Conservation (phyloP, 2,329 filamentous ascomycete genomes). For the Fusarium cyanostomum region DNA sequence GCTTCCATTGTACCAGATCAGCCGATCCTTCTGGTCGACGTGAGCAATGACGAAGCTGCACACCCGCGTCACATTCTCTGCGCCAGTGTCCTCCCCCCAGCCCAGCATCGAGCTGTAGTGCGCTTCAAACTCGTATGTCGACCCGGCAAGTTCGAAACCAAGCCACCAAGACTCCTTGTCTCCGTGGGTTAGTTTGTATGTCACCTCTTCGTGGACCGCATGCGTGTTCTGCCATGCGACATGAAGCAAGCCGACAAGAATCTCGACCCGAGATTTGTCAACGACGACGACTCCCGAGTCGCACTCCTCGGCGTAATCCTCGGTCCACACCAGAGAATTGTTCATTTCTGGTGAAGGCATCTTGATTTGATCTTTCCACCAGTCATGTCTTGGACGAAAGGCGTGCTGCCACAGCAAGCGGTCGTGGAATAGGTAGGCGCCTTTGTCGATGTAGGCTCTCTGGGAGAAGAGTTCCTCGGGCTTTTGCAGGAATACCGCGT, state of each 20-base stretch:
- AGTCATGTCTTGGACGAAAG: constrained; percentile 46
- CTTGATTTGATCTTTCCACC: constrained; percentile 50
- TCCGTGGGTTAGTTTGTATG: constrained; percentile 52
- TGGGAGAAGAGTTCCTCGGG: constrained; percentile 48
- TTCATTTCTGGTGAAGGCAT: constrained; percentile 45
- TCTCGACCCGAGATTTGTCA: constrained; percentile 48
- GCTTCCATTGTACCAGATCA: constrained; percentile 56
- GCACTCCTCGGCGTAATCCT: constrained; percentile 52
- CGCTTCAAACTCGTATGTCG: constrained; percentile 51
- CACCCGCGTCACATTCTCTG: constrained; percentile 26
- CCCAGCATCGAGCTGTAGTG: constrained; percentile 54
- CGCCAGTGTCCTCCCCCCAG: constrained; percentile 31
- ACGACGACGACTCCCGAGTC: constrained; percentile 54
- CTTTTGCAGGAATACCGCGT: constrained; percentile 50
- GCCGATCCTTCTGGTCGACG: constrained; percentile 46
- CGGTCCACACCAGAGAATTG: constrained; percentile 49
- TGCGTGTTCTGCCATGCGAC: constrained; percentile 55
- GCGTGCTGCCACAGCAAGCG: constrained; percentile 49
- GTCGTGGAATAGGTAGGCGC: constrained; percentile 53
- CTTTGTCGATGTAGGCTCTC: constrained; percentile 42
- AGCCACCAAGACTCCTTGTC: constrained; percentile 59
- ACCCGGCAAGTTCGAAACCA: constrained; percentile 51
- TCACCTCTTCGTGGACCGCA: constrained; percentile 50
- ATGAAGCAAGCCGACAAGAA: constrained; percentile 53
- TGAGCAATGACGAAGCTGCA: constrained; percentile 55